A percentile compares a stretch with the other conserved stretches of the same genome.
Conservation (phyloP, 371 early-diverging fungal genomes). For the Haplosporangium sp. region DNA sequence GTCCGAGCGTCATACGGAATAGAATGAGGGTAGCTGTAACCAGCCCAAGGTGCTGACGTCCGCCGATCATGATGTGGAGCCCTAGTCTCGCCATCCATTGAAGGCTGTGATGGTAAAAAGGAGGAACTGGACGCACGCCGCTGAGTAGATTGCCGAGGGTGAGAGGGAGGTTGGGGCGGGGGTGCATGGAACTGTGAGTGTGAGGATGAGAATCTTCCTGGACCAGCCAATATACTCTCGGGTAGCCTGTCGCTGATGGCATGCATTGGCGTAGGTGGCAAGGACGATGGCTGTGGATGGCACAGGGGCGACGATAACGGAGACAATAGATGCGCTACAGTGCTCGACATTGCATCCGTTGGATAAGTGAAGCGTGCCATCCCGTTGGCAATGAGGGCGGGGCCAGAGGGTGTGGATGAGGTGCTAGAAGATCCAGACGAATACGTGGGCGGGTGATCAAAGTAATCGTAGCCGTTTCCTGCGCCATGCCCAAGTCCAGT, state of each 20-base stretch:
- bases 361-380: constrained; percentile 15
- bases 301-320: constrained; percentile 40
- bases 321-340: constrained; percentile 35
- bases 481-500: too few relatives aligned
- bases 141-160: constrained; percentile 21
- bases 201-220: constrained; percentile 15
- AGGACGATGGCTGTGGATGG: constrained; percentile 32
- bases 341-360: constrained; percentile 24
- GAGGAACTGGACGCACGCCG: constrained; percentile 51
- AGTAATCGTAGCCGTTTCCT: constrained; percentile 20
- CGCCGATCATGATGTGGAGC: constrained; percentile 32
- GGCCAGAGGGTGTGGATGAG: constrained; percentile 42
- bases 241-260: constrained; percentile 19
- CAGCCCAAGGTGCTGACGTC: constrained; percentile 40
- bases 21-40: constrained; percentile 14
- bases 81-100: constrained; percentile 23
- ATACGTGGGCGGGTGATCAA: constrained; percentile 27
- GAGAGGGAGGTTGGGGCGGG: constrained; percentile 10
- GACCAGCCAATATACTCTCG: constrained; percentile 20
- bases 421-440: constrained; percentile 32
- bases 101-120: constrained; percentile 23
- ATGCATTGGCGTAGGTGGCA: constrained; percentile 52
- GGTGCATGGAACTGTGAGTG: constrained; percentile 25
- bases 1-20: constrained; percentile 12
- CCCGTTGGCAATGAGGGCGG: constrained; percentile 12